These are phyloP conservation scores for Psidium friedrichsthalianum DNA, from an alignment of 345 rosid species.

Conservation along the genomic window DNA sequence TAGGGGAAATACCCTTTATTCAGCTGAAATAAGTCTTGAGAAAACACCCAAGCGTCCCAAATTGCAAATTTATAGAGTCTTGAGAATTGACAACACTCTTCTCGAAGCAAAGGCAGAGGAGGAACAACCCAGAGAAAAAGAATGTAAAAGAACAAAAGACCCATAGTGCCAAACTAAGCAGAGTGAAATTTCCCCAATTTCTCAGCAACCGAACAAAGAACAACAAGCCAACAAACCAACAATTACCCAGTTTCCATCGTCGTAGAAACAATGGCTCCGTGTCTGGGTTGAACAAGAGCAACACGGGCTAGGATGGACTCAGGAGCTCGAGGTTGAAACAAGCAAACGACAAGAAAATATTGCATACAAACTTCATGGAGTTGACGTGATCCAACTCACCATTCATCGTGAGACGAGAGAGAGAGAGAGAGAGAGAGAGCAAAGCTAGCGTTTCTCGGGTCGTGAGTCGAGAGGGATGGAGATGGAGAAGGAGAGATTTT, in stretches of 20 bases:
- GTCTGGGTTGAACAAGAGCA: background rate
- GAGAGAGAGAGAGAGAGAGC: no score
- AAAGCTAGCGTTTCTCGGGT: no score
- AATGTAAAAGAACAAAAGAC: background rate
- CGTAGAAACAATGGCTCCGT: background rate
- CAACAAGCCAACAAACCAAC: background rate
- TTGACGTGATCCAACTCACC: no score
- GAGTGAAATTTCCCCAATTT: background rate
- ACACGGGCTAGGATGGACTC: background rate
- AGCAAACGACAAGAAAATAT: background rate
- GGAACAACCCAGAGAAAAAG: background rate
- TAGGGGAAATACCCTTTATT: background rate
- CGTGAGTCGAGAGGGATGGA: no score
- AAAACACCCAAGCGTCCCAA: background rate
- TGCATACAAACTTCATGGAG: no score
- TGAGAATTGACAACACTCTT: background rate
- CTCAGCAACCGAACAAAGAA: background rate
- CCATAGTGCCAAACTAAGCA: background rate
- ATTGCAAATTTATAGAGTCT: background rate
- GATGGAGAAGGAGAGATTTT: no score
- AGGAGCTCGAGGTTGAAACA: background rate
- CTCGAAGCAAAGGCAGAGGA: background rate
- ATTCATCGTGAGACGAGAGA: no score
- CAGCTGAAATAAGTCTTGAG: background rate
- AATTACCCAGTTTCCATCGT: conserved; percentile 8